These are phyloP conservation scores for Trichoderma polysporum DNA, from an alignment of 2,329 filamentous ascomycete genomes.

Conservation along the genomic window DNA sequence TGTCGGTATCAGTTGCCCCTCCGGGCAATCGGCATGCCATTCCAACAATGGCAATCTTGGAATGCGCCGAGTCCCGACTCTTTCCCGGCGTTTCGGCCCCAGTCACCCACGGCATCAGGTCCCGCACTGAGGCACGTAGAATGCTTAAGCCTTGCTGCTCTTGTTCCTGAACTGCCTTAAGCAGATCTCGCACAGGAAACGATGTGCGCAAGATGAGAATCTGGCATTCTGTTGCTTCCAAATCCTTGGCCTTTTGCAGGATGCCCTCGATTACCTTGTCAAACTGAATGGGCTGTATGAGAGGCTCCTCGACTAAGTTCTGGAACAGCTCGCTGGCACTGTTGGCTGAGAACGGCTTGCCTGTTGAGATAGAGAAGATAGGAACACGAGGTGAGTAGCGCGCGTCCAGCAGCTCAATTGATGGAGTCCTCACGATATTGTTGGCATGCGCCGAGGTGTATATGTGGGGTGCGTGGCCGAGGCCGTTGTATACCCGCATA, in stretches of 20 bases:
- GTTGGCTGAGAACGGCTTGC: background rate
- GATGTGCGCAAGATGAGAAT: background rate
- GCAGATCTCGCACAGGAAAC: background rate
- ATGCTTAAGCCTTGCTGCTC: background rate
- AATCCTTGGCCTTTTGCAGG: background rate
- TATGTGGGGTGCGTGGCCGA: conserved; percentile 44
- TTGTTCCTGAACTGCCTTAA: background rate
- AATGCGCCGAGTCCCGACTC: conserved; percentile 18
- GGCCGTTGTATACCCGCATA: conserved; percentile 38
- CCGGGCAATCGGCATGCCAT: conserved; percentile 47
- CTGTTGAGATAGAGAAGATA: background rate
- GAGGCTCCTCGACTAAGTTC: background rate
- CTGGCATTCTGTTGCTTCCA: background rate
- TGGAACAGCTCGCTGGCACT: background rate
- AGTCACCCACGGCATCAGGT: background rate
- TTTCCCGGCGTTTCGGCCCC: background rate
- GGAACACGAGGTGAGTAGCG: background rate
- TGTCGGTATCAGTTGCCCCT: conserved; percentile 42
- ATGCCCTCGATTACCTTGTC: background rate
- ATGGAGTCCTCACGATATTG: background rate
- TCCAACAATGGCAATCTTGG: conserved; percentile 80
- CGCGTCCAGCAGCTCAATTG: background rate
- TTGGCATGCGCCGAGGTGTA: conserved; percentile 28
- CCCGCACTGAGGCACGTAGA: background rate
- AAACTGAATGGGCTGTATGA: background rate